These are phyloP conservation scores for Tolypocladium paradoxum DNA, from an alignment of 2,329 filamentous ascomycete species.

Conservation along the genomic window DNA sequence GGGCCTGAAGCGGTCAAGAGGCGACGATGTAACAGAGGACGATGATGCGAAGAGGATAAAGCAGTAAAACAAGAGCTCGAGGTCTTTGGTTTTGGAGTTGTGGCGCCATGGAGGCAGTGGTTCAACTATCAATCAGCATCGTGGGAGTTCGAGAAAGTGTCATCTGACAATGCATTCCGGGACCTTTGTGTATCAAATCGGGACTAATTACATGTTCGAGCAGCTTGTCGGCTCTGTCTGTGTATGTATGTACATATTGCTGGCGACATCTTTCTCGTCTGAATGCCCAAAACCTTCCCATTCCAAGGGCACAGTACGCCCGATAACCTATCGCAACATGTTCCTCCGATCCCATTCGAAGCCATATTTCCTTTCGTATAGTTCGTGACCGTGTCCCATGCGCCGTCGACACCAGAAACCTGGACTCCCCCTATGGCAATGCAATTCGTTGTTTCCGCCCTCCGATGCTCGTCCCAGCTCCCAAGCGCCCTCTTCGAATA, in stretches of 20 bases:
- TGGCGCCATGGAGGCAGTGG: not conserved
- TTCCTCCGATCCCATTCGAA: not conserved
- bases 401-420: not conserved
- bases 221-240: not conserved
- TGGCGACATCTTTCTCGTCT: not conserved
- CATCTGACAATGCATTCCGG: not conserved
- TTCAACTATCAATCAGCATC: not conserved
- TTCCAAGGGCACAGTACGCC: not conserved
- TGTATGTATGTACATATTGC: not conserved
- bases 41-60: conserved; percentile 28
- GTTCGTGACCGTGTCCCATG: not conserved
- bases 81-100: conserved; percentile 13
- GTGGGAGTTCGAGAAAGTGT: not conserved
- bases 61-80: conserved; percentile 10
- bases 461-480: not conserved
- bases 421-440: not conserved
- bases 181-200: not conserved
- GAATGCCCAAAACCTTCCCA: not conserved
- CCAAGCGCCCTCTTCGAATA: not conserved
- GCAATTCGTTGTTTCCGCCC: not conserved
- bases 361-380: not conserved
- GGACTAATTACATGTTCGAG: not conserved
- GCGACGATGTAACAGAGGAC: conserved; percentile 40
- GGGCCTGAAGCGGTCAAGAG: conserved; percentile 77
- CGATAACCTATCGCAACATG: no score